Evolutionary conservation across 176 grass and related monocot species (phyloP).

Genomic region (Aegilops sharonensis): DNA sequence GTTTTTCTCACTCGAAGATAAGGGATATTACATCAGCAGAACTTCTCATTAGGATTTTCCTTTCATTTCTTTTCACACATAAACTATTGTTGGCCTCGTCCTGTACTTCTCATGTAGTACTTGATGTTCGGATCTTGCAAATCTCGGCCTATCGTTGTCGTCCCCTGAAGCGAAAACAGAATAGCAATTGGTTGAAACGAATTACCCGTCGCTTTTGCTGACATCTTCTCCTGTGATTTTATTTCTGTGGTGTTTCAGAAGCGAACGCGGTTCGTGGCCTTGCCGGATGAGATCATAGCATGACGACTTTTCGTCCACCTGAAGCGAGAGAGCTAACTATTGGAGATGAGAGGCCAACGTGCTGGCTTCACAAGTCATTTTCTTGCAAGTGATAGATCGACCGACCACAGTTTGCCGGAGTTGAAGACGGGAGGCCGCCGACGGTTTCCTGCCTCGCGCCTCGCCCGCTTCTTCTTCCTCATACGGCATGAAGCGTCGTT

Average conservation of each 20-base stretch:
- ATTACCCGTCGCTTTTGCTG: background rate
- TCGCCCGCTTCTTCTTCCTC: background rate
- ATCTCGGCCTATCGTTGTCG: slow-evolving; percentile 24
- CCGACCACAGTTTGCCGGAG: background rate
- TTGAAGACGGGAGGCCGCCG: background rate
- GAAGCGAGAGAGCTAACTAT: no score
- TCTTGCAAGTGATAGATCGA: background rate
- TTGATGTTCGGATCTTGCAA: background rate
- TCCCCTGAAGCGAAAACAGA: background rate
- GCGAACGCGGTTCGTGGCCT: slow-evolving; percentile 64
- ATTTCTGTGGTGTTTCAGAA: slow-evolving; percentile 54
- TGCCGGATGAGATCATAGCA: slow-evolving; percentile 79
- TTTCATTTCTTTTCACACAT: background rate
- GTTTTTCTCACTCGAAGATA: slow-evolving; percentile 23
- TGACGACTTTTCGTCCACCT: slow-evolving; percentile 11
- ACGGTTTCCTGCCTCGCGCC: background rate
- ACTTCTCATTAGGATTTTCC: background rate
- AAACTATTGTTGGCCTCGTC: background rate
- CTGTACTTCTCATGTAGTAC: background rate
- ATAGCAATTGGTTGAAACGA: background rate
- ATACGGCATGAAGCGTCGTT: background rate
- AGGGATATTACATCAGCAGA: background rate
- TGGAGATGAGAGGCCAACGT: background rate
- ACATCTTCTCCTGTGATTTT: background rate
- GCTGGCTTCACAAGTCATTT: background rate